Evolutionary conservation across 2,329 filamentous ascomycete species (phyloP).

Genomic region (Colletotrichum cordylinicola): DNA sequence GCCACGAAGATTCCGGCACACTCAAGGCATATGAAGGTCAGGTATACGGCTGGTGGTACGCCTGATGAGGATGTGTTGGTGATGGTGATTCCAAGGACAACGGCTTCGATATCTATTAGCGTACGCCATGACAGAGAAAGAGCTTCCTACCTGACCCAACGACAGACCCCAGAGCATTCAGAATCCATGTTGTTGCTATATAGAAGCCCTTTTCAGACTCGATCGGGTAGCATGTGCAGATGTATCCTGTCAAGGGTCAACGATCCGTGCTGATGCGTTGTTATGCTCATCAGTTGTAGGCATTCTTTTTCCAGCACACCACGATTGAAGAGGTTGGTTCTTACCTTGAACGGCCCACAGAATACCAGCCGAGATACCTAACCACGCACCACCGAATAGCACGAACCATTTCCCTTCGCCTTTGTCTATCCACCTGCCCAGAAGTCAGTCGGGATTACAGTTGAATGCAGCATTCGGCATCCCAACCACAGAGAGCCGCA

Average conservation of each 20-base stretch:
- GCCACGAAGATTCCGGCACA: not conserved
- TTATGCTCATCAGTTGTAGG: not conserved
- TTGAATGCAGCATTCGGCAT: fast-evolving
- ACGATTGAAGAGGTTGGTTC: fast-evolving
- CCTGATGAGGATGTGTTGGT: not conserved
- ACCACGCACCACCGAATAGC: not conserved
- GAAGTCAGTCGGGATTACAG: not conserved
- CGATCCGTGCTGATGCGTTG: not conserved
- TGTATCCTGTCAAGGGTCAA: not conserved
- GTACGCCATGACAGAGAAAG: not conserved
- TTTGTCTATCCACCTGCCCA: not conserved
- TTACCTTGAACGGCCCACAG: not conserved
- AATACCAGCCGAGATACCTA: not conserved
- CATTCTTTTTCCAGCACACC: not conserved
- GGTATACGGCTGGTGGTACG: not conserved
- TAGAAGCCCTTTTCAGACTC: not conserved
- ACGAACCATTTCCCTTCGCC: not conserved
- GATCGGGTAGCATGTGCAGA: not conserved
- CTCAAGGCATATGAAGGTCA: not conserved
- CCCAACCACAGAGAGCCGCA: not conserved
- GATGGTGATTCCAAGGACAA: not conserved
- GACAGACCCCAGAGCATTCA: not conserved
- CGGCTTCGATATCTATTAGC: not conserved
- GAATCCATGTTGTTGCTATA: not conserved
- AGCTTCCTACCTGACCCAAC: not conserved